Evolutionary conservation across 2,329 filamentous ascomycete species (phyloP).

Genomic region (Ceratocystis smalleyi): DNA sequence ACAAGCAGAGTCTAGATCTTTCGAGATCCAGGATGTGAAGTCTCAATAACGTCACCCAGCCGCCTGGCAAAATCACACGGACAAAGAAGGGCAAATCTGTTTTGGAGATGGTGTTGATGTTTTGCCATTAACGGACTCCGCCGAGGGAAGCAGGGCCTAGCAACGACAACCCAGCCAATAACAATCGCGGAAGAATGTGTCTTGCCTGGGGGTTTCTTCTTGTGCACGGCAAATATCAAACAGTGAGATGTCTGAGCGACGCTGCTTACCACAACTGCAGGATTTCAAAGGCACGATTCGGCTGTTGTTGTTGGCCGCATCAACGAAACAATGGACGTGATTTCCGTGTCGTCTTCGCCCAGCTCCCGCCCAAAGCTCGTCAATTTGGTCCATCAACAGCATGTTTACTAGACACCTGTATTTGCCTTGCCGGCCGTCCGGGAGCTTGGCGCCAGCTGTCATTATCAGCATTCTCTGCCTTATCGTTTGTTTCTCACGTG

Average conservation of each 20-base stretch:
- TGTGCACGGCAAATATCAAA: background rate
- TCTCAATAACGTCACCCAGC: background rate
- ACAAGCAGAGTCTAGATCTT: too few species aligned
- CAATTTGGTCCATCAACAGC: background rate
- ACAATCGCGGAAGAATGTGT: background rate
- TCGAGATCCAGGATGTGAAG: background rate
- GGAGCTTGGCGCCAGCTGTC: background rate
- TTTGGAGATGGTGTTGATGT: background rate
- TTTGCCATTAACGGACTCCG: background rate
- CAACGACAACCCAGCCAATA: background rate
- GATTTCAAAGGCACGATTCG: background rate
- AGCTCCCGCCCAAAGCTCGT: background rate
- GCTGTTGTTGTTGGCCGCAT: background rate
- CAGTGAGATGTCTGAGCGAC: background rate
- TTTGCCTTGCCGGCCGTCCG: background rate
- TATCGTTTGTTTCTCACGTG: background rate
- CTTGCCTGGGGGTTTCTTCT: too few species aligned
- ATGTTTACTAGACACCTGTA: background rate
- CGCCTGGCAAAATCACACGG: background rate
- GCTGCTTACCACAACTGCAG: background rate
- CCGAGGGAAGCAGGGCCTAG: background rate
- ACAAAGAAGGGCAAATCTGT: background rate
- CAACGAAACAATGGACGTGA: background rate
- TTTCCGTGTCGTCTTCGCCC: background rate
- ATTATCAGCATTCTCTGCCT: background rate